These are phyloP conservation scores for Naematelia aurantialba DNA, from an alignment of 768 basidiomycete species.

Conservation along the genomic window DNA sequence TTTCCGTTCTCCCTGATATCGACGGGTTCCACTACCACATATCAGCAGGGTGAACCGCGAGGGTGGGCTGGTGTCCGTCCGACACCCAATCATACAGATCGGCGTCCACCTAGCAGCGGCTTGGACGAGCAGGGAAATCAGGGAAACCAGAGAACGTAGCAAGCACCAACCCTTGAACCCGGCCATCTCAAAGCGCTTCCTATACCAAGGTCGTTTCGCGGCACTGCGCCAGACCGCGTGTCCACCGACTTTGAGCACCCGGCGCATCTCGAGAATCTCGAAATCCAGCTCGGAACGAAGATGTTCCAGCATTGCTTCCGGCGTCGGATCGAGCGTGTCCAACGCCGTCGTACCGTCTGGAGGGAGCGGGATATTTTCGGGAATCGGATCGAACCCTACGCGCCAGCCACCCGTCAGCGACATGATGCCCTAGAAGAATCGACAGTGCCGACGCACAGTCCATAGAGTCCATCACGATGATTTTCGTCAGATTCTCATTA, in stretches of 20 bases:
- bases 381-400: slow-evolving; percentile 49
- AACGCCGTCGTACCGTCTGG: slow-evolving; percentile 12
- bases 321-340: slow-evolving; percentile 57
- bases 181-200: slow-evolving; percentile 56
- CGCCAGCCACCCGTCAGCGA: not conserved
- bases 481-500: slow-evolving; percentile 59
- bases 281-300: slow-evolving; percentile 56
- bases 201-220: slow-evolving; percentile 65
- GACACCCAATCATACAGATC: not conserved
- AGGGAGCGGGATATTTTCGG: slow-evolving; percentile 35
- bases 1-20: slow-evolving; percentile 57
- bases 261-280: slow-evolving; percentile 59
- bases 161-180: slow-evolving; percentile 54
- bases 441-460: slow-evolving; percentile 45
- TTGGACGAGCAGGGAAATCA: not conserved
- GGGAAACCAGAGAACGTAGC: not conserved
- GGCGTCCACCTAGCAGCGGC: not conserved
- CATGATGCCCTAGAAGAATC: not conserved
- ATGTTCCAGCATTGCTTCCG: slow-evolving; percentile 48
- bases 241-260: slow-evolving; percentile 61
- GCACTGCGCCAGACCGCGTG: slow-evolving; percentile 66
- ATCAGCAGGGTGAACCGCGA: too few relatives aligned
- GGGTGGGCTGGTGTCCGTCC: too few relatives aligned
- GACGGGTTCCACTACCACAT: slow-evolving; percentile 53
- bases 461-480: slow-evolving; percentile 67